These are phyloP conservation scores for Heliosperma pusillum DNA, from an alignment of 148 eudicot genomes.

Conservation along the genomic window DNA sequence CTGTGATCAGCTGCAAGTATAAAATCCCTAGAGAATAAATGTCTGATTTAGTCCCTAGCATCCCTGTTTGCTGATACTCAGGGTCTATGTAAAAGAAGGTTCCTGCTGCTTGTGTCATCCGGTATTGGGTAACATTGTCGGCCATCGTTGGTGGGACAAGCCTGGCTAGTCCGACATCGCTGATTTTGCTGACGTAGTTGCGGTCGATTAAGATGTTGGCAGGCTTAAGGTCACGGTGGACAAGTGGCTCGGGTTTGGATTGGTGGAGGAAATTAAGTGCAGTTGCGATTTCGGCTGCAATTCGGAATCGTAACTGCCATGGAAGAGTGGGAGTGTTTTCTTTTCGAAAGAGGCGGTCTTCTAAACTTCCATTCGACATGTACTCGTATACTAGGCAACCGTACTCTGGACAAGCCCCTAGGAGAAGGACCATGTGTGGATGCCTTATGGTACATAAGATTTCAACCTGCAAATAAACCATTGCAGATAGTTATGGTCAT, in stretches of 20 bases:
- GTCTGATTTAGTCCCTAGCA: conserved; percentile 67
- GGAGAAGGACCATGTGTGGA: conserved; percentile 74
- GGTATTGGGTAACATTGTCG: conserved; percentile 53
- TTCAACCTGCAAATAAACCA: conserved; percentile 42
- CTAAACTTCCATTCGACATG: conserved; percentile 76
- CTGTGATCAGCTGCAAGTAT: conserved; percentile 55
- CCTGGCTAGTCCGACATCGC: conserved; percentile 70
- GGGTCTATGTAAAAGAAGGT: conserved; percentile 80
- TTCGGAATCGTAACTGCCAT: conserved; percentile 67
- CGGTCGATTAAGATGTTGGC: conserved; percentile 60
- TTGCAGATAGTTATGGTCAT: neutral
- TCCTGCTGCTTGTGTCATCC: conserved; percentile 73
- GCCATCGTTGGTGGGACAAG: conserved; percentile 57
- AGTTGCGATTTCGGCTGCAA: conserved; percentile 66
- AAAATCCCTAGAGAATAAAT: conserved; percentile 62
- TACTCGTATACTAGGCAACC: conserved; percentile 69
- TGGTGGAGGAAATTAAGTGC: conserved; percentile 64
- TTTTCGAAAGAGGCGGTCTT: conserved; percentile 46
- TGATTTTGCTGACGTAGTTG: conserved; percentile 58
- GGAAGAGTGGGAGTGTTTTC: conserved; percentile 45
- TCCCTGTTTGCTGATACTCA: conserved; percentile 75
- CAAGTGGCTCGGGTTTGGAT: conserved; percentile 67
- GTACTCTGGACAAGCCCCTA: conserved; percentile 78
- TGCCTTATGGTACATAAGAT: conserved; percentile 67
- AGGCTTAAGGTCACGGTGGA: conserved; percentile 75